A percentile compares a stretch with the other conserved stretches of the same genome.
These are phyloP conservation scores for Aspergillus costaricaensis DNA, from an alignment of 2,329 filamentous ascomycete genomes.

Conservation along the genomic window DNA sequence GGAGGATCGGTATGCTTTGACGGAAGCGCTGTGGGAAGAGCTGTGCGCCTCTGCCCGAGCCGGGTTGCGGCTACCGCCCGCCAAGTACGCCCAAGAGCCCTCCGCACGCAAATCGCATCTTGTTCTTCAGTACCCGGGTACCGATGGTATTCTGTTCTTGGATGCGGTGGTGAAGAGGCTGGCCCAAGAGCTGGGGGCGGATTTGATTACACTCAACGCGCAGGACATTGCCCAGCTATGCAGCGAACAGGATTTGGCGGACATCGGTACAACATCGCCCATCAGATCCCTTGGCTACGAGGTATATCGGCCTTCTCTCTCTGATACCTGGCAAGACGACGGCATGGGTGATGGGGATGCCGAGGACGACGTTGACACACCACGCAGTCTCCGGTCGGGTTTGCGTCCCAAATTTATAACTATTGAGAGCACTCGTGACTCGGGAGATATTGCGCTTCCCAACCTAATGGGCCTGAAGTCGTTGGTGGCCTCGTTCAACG, in stretches of 20 bases:
- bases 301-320: slow-evolving; percentile 47
- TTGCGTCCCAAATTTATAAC: slow-evolving; percentile 35
- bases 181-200: slow-evolving; percentile 57
- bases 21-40: slow-evolving; percentile 49
- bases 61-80: slow-evolving; percentile 48
- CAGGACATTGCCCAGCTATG: slow-evolving; percentile 50
- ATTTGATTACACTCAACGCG: slow-evolving; percentile 47
- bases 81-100: slow-evolving; percentile 48
- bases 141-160: slow-evolving; percentile 57
- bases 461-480: slow-evolving; percentile 35
- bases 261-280: slow-evolving; percentile 34
- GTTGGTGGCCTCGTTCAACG: slow-evolving; percentile 35
- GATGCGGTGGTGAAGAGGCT: slow-evolving; percentile 64
- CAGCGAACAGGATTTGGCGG: slow-evolving; percentile 44
- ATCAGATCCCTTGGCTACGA: slow-evolving; percentile 57
- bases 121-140: slow-evolving; percentile 60
- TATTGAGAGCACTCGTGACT: slow-evolving; percentile 35
- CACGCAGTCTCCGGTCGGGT: slow-evolving; percentile 24
- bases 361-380: slow-evolving; percentile 39
- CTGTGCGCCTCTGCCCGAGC: slow-evolving; percentile 54
- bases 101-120: slow-evolving; percentile 57
- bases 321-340: slow-evolving; percentile 41
- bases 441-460: slow-evolving; percentile 36
- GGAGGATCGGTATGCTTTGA: slow-evolving; percentile 41
- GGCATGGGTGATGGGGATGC: slow-evolving; percentile 51